A percentile compares a stretch with the other conserved stretches of the same genome.
These are phyloP conservation scores for Naegleria lovaniensis DNA, from an alignment of 208 protist species.

Conservation along the genomic window DNA sequence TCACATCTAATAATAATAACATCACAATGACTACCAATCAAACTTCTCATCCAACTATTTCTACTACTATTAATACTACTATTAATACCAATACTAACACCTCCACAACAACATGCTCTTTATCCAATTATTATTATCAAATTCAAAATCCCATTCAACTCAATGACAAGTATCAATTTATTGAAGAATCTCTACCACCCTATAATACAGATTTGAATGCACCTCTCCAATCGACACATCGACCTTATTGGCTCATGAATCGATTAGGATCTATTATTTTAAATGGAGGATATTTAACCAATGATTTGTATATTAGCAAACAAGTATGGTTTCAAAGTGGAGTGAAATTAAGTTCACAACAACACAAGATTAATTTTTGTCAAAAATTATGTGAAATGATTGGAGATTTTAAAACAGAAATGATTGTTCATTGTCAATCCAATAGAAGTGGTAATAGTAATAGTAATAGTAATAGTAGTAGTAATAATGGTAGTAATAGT, in stretches of 20 bases:
- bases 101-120: no score
- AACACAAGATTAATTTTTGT: slow-evolving; percentile 7
- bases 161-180: background rate
- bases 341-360: background rate
- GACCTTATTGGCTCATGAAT: background rate
- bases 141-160: background rate
- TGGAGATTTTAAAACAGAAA: background rate
- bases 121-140: no score
- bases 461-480: no score
- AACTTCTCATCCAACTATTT: no score
- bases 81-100: no score
- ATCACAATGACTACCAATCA: no score
- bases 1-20: no score
- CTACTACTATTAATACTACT: no score
- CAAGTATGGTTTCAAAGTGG: background rate
- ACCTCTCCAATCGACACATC: background rate
- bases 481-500: no score
- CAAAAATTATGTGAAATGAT: background rate
- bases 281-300: background rate
- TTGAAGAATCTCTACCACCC: background rate
- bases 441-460: no score
- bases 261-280: background rate
- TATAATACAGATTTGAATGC: no score
- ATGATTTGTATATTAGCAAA: background rate
- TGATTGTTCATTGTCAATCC: background rate